phyloP scores from a whole-genome alignment of 192 early-diverging fungal species.

The Coemansia sp. region DNA sequence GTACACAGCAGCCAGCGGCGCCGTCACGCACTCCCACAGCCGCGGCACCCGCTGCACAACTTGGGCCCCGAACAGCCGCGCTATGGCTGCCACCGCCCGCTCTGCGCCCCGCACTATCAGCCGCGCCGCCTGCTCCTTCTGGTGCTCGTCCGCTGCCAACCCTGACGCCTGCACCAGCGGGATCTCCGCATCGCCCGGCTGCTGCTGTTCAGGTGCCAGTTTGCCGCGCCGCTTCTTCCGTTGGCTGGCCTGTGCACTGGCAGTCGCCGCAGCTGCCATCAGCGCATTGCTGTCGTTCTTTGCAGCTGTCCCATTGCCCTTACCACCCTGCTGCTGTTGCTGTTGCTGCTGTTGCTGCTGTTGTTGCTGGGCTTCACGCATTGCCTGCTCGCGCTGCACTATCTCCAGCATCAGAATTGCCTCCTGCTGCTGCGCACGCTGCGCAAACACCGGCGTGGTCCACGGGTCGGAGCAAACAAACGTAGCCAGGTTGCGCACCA shows the following conservation, averaged over 20 bases:
- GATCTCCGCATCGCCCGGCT: constrained; percentile 12
- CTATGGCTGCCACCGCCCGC: constrained; percentile 28
- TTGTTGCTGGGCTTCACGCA: constrained; percentile 4
- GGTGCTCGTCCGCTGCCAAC: constrained; percentile 38
- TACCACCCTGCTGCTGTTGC: neutral
- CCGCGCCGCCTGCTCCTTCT: constrained; percentile 53
- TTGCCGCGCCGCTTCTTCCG: constrained; percentile 27
- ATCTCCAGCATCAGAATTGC: constrained; percentile 47
- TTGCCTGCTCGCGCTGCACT: constrained; percentile 40
- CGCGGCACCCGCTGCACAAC: constrained; percentile 33
- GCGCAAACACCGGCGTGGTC: constrained; percentile 63
- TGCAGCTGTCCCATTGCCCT: neutral
- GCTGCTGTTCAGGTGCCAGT: neutral
- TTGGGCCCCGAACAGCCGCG: constrained; percentile 35
- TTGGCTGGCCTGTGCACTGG: constrained; percentile 45
- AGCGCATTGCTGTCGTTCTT: constrained; percentile 13
- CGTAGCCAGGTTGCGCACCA: constrained; percentile 82
- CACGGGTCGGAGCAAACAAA: constrained; percentile 83
- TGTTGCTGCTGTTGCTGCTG: constrained; percentile 1
- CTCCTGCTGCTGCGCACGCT: constrained; percentile 32
- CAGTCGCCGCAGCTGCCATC: constrained; percentile 42
- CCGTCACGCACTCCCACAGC: constrained; percentile 47
- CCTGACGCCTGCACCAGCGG: constrained; percentile 23
- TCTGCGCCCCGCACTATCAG: constrained; percentile 71
- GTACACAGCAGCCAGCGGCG: constrained; percentile 24